Conservation (phyloP, 202 grass and related monocot genomes). For the Saccharum hybrid region DNA sequence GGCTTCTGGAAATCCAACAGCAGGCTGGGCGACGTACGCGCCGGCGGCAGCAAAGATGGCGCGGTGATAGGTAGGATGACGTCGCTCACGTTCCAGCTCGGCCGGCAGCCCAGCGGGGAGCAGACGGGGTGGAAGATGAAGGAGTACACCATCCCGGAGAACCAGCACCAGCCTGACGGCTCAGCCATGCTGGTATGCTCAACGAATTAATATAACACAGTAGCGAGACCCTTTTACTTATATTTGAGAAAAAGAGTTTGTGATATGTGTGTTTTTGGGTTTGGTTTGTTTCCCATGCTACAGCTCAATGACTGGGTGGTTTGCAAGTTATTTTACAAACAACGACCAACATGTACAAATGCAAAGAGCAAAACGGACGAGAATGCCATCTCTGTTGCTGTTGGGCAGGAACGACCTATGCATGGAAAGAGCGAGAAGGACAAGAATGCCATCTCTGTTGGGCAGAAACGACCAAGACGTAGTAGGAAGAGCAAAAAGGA, state of each 20-base stretch:
- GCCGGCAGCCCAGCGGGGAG: not conserved
- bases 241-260: too few species aligned
- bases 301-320: constrained; percentile 45
- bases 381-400: too few species aligned
- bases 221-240: too few species aligned
- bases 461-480: not conserved
- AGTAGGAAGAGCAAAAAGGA: not conserved
- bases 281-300: not conserved
- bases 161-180: not conserved
- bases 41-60: fast-evolving
- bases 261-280: too few species aligned
- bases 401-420: too few species aligned
- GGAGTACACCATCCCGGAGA: constrained; percentile 41
- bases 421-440: too few species aligned
- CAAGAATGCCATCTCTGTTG: too few species aligned
- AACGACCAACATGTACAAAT: not conserved
- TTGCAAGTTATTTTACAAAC: constrained; percentile 20
- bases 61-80: constrained; percentile 25
- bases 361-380: not conserved
- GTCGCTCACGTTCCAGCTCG: constrained; percentile 21
- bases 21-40: not conserved
- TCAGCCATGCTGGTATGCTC: constrained; percentile 1
- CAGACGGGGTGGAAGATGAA: constrained; percentile 47
- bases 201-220: too few species aligned
- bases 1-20: constrained; percentile 48